phyloP scores from a whole-genome alignment of 2,329 filamentous ascomycete species.

The Exophiala sideris region DNA sequence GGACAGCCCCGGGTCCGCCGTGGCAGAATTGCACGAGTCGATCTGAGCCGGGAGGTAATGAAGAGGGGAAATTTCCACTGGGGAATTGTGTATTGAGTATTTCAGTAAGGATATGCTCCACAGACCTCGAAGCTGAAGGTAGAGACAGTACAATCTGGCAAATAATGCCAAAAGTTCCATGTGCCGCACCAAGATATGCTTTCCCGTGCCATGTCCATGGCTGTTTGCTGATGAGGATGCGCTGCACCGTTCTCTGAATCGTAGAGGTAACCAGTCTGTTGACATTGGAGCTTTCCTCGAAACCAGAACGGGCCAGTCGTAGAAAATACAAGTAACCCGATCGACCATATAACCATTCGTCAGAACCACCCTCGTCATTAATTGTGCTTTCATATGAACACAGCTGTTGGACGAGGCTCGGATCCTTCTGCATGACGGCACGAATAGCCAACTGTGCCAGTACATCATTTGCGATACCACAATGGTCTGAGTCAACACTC shows the following conservation, averaged over 20 bases:
- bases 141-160: slow-evolving; percentile 59
- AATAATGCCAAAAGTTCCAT: slow-evolving; percentile 67
- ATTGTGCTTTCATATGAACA: slow-evolving; percentile 17
- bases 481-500: slow-evolving; percentile 42
- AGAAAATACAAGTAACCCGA: slow-evolving; percentile 67
- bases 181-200: slow-evolving; percentile 62
- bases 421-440: slow-evolving; percentile 43
- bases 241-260: slow-evolving; percentile 56
- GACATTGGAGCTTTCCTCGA: slow-evolving; percentile 48
- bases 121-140: slow-evolving; percentile 37
- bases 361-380: slow-evolving; percentile 43
- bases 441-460: slow-evolving; percentile 48
- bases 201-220: slow-evolving; percentile 65
- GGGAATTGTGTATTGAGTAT: slow-evolving; percentile 59
- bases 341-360: slow-evolving; percentile 65
- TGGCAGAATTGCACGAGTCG: slow-evolving; percentile 64
- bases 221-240: slow-evolving; percentile 54
- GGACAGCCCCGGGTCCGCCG: slow-evolving; percentile 61
- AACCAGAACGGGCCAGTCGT: slow-evolving; percentile 58
- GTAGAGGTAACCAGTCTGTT: slow-evolving; percentile 52
- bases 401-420: slow-evolving; percentile 39
- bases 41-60: slow-evolving; percentile 32
- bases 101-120: slow-evolving; percentile 53
- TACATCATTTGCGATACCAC: slow-evolving; percentile 51
- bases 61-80: slow-evolving; percentile 62